Conservation (phyloP, 257 asterid genomes). For the Paraleonurus japonicus region DNA sequence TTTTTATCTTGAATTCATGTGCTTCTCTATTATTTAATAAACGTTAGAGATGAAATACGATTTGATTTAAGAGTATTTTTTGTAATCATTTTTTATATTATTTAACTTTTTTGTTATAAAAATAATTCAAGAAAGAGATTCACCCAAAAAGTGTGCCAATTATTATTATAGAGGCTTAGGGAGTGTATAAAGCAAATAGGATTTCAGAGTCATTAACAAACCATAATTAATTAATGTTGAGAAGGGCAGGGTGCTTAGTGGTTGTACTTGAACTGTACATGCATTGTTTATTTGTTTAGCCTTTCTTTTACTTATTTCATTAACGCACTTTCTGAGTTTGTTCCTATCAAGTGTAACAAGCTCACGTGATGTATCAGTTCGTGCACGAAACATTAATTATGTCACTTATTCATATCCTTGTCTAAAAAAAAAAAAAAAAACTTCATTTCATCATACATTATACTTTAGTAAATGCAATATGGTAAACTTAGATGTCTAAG, state of each 20-base stretch:
- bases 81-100: neutral
- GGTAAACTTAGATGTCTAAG: neutral
- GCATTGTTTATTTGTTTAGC: constrained; percentile 2
- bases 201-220: neutral
- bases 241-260: neutral
- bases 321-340: neutral
- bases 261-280: neutral
- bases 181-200: neutral
- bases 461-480: neutral
- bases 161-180: neutral
- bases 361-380: constrained; percentile 5
- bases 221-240: neutral
- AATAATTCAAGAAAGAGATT: neutral
- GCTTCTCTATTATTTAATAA: neutral
- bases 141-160: neutral
- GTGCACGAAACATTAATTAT: constrained; percentile 15
- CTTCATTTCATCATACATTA: neutral
- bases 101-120: neutral
- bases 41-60: neutral
- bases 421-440: neutral
- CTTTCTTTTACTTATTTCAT: neutral
- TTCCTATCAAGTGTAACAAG: neutral
- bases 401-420: neutral
- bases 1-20: neutral
- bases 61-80: neutral